Evolutionary conservation across 2,329 filamentous ascomycete genomes (phyloP).

Genomic region (Pseudogymnoascus sp.): DNA sequence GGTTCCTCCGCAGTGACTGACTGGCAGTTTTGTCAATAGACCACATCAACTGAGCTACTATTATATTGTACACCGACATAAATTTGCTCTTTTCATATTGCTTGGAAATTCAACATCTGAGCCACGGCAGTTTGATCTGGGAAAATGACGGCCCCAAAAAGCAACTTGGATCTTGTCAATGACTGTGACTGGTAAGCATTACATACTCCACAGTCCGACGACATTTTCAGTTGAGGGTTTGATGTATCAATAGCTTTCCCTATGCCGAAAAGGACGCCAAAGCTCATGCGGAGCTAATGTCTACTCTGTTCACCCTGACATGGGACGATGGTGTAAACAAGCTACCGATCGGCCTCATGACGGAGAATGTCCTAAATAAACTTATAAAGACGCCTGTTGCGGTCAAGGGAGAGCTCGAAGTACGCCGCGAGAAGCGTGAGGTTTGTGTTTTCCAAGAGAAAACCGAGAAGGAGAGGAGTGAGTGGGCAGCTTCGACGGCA

Average conservation of each 20-base stretch:
- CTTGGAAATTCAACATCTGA: background rate
- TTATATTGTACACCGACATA: background rate
- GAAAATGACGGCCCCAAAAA: background rate
- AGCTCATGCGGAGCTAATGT: conserved; percentile 45
- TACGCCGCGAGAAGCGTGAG: conserved; percentile 52
- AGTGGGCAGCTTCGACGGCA: conserved; percentile 46
- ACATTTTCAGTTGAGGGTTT: background rate
- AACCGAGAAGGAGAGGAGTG: conserved; percentile 55
- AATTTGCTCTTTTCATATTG: background rate
- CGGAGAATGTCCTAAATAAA: conserved; percentile 40
- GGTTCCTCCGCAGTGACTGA: background rate
- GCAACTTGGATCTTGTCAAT: conserved; percentile 44
- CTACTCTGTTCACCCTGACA: conserved; percentile 57
- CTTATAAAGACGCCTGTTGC: conserved; percentile 40
- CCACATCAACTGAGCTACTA: background rate
- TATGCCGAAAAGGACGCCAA: conserved; percentile 55
- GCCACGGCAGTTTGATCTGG: background rate
- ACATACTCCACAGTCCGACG: background rate
- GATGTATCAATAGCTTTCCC: conserved; percentile 54
- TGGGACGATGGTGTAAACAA: conserved; percentile 55
- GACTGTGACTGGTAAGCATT: conserved; percentile 45
- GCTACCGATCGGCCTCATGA: conserved; percentile 54
- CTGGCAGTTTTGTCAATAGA: background rate
- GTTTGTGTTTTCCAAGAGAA: conserved; percentile 53
- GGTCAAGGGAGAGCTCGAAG: conserved; percentile 49